Evolutionary conservation across 2,329 filamentous ascomycete genomes (phyloP).

Genomic region (Hypoxylon sp.): DNA sequence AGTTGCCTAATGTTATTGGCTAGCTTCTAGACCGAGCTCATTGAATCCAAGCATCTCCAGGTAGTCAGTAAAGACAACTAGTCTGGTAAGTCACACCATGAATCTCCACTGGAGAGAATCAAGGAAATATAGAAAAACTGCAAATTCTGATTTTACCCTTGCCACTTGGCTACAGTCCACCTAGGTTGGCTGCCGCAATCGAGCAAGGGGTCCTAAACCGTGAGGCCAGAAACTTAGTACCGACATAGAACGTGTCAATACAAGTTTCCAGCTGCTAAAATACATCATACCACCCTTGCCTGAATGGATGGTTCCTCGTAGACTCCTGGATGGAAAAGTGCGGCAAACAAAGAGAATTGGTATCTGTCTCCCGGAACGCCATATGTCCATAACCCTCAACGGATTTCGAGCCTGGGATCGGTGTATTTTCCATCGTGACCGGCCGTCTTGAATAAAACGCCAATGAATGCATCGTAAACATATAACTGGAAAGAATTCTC

Average conservation of each 20-base stretch:
- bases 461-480: conserved; percentile 16
- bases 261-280: conserved; percentile 44
- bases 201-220: conserved; percentile 44
- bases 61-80: conserved; percentile 13
- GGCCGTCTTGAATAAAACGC: conserved; percentile 24
- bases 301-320: conserved; percentile 15
- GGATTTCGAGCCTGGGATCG: conserved; percentile 17
- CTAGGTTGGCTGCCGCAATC: conserved; percentile 36
- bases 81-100: conserved; percentile 28
- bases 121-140: conserved; percentile 25
- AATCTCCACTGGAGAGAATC: conserved; percentile 35
- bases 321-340: conserved; percentile 7
- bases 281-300: conserved; percentile 39
- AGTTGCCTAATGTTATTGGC: not conserved
- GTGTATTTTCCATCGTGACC: conserved; percentile 26
- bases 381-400: conserved; percentile 22
- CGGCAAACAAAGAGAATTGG: conserved; percentile 42
- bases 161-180: conserved; percentile 52
- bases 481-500: conserved; percentile 6
- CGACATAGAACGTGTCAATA: conserved; percentile 34
- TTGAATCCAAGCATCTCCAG: not conserved
- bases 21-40: not conserved
- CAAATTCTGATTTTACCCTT: conserved; percentile 44
- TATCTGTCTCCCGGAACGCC: conserved; percentile 46
- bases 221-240: conserved; percentile 11